Base-by-base conservation (phyloP, 768 basidiomycete species). In the Tulasnella calospora region DNA sequence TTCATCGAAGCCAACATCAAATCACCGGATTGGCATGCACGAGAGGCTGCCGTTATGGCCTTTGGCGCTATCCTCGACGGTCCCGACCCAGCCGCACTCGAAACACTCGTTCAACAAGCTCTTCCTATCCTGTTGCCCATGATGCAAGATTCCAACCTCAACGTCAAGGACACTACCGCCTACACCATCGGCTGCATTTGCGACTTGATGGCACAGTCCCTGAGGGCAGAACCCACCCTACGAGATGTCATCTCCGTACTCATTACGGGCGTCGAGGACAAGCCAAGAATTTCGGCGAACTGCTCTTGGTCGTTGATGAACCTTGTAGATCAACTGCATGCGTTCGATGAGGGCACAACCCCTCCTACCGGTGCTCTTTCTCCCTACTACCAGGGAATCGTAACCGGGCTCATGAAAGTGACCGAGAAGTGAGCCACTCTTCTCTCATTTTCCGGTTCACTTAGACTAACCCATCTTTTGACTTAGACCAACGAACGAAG, bases 1-100 rank as follows among this genome's bases (percentile, higher is more conserved):
- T 99, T 98, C 88, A 98, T 99, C 82, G 98, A 99, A 85, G 91
- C 91, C 21, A 91, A 98, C 85, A 99, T 99, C 87, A 94, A 93
- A 83, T 87, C 90, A 35, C 88, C 90, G 38, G 94, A 98, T 83
- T 99, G 98, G 98, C 95, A 94, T 82, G 88, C 91, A 77, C 94
- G 98, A 57, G 98, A 99, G 84, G 98, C 98, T 0, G 97, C 96
- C 7, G 91, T 99, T 77, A 99, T 99, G 96, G 91, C 96, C 27
- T 99, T 99, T 82, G 97, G 97, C 67, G 96, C 95, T 0, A 99
- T 99, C 82, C 89, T 99, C 40, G 97, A 98, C 80, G 98, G 98
- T 1, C 98, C 98, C 3, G 95, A 98, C 82, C 93, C 95, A 15
- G 84, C 86, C 44, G 91, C 95, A 36, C 90, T 99, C 73, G 92